Evolutionary conservation across 108 stramenopile species (phyloP).

Genomic region (Nannochloropsis gaditana): DNA sequence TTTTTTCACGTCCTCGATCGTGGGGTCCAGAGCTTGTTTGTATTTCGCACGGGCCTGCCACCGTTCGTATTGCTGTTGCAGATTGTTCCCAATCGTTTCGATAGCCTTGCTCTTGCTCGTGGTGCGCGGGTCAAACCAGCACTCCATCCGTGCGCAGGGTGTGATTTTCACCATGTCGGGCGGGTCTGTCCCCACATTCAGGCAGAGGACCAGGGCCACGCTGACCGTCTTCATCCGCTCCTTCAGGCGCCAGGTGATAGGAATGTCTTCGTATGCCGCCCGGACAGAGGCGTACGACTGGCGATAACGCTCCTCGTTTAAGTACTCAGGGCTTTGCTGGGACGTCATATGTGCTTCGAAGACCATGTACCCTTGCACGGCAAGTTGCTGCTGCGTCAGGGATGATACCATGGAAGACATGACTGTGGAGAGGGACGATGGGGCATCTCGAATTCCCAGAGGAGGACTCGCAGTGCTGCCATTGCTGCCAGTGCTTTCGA

Average conservation of each 20-base stretch:
- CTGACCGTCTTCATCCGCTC: constrained; percentile 88
- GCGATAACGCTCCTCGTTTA: constrained; percentile 10
- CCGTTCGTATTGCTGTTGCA: constrained; percentile 80
- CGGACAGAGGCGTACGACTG: background rate
- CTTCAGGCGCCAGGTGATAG: constrained; percentile 69
- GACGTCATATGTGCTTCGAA: background rate
- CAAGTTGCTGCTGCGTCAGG: background rate
- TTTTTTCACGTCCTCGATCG: constrained; percentile 76
- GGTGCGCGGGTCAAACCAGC: constrained; percentile 87
- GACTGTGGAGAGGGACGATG: background rate
- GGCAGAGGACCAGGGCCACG: constrained; percentile 83
- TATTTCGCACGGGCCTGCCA: constrained; percentile 75
- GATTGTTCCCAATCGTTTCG: constrained; percentile 72
- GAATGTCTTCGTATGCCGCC: background rate
- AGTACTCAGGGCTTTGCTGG: background rate
- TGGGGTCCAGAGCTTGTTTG: constrained; percentile 78
- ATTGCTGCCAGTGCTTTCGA: background rate
- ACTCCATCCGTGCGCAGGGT: constrained; percentile 81
- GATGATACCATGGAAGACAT: background rate
- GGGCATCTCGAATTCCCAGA: background rate
- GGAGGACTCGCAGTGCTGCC: background rate
- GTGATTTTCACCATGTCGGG: constrained; percentile 80
- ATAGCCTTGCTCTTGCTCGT: constrained; percentile 66
- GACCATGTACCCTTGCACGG: background rate
- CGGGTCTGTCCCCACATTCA: constrained; percentile 91